Evolutionary conservation across 306 rosid genomes (phyloP).

Genomic region (Lathyrus sativus): DNA sequence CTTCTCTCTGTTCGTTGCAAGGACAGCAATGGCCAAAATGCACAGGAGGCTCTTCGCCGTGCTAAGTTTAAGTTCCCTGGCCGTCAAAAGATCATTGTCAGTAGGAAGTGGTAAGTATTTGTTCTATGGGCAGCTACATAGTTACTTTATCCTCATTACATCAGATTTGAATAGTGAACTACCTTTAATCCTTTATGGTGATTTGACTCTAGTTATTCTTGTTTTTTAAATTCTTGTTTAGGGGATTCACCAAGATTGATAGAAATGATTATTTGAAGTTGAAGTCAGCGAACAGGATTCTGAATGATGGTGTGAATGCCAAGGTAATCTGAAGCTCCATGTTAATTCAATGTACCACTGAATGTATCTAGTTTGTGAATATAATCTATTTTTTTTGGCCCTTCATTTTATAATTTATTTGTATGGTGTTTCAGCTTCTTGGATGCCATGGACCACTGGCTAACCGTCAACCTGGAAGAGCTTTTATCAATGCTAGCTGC

Average conservation of each 20-base stretch:
- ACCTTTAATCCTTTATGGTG: neutral
- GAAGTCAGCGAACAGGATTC: slow-evolving; percentile 61
- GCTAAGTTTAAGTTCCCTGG: slow-evolving; percentile 68
- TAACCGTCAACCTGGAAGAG: slow-evolving; percentile 58
- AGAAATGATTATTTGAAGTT: slow-evolving; percentile 59
- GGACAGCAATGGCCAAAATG: slow-evolving; percentile 72
- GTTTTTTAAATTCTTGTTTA: slow-evolving; percentile 33
- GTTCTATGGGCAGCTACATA: neutral
- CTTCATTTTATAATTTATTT: no score
- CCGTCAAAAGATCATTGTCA: slow-evolving; percentile 46
- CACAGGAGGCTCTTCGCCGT: slow-evolving; percentile 86
- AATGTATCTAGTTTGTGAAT: neutral
- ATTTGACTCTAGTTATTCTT: neutral
- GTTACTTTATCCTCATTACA: no score
- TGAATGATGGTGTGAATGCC: slow-evolving; percentile 83
- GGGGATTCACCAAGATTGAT: slow-evolving; percentile 77
- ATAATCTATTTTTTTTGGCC: no score
- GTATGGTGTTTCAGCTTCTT: slow-evolving; percentile 59
- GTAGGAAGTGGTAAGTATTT: slow-evolving; percentile 71
- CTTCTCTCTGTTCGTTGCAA: slow-evolving; percentile 51
- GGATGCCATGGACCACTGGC: slow-evolving; percentile 75
- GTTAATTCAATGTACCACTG: neutral
- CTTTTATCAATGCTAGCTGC: slow-evolving; percentile 38
- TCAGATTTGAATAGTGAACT: neutral
- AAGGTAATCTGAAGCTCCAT: slow-evolving; percentile 48